Base-by-base conservation (phyloP, 129 eudicot species). In the Escallonia herrerae region DNA sequence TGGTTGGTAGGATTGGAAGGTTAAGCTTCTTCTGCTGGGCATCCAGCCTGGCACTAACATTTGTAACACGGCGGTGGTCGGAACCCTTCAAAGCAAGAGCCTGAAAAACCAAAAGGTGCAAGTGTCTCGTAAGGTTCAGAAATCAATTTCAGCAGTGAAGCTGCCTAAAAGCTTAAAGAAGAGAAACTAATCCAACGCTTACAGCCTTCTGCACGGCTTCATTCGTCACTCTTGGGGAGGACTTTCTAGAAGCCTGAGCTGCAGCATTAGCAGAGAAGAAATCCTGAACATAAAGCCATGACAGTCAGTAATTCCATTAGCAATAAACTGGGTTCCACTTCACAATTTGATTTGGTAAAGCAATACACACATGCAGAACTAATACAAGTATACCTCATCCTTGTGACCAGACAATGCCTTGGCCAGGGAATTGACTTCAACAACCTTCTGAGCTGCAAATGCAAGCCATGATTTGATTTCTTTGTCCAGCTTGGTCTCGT, bases 21-120 rank as follows among this genome's bases (percentile, higher is more conserved):
- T 91, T 91, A 58, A 91, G 95, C 73, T 91, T 87, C 96, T 91
- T 87, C 56, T 91, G 98, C 66, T 91, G 98, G 64, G 96, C 89
- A 59, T 85, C 98, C 9, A 91, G 86, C 60, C 98, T 81, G 14
- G 96, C 83, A 49, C 90, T 83, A 15, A 91, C 97, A 77, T 81
- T 85, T 56, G 97, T 91, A 45, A 89, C 95, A 81, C 97, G 97
- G 33, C 97, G 97, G 77, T 91, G 97, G 52, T 91, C 96, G 66
- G 96, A 87, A 43, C 95, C 95, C 78, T 72, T 79, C 81, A 91
- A 74, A 39, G 91, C 91, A 60, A 95, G 95, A 79, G 98, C 95
- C 97, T 91, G 72, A 65, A 12, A 58, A 69, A 52, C 3, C 53
- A 60, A 6, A 40, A 62, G 13, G 22, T 46, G 8, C 54, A 56